Evolutionary conservation across 139 green algal species (phyloP).

Genomic region (Chlorella sp.): DNA sequence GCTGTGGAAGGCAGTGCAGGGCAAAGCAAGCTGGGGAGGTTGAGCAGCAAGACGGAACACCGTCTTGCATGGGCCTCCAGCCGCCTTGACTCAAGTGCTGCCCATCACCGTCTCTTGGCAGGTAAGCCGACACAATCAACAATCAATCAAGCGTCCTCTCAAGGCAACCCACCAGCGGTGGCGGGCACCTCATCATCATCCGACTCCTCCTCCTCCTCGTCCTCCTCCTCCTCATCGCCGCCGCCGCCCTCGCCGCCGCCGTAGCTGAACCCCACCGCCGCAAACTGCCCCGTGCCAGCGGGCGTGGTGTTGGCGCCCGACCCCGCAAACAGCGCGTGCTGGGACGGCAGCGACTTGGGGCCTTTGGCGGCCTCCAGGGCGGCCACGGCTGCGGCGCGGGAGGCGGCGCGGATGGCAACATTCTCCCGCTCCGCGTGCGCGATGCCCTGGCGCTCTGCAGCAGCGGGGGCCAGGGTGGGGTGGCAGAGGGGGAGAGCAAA

Average conservation of each 20-base stretch:
- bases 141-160: neutral
- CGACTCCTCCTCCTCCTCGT: conserved; percentile 20
- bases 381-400: conserved; percentile 41
- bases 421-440: conserved; percentile 57
- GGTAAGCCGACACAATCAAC: neutral
- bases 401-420: conserved; percentile 62
- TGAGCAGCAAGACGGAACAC: too few species aligned
- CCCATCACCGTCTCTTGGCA: neutral
- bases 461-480: too few species aligned
- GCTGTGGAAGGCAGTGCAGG: neutral
- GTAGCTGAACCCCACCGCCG: conserved; percentile 73
- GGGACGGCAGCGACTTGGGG: conserved; percentile 25
- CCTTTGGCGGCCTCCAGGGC: conserved; percentile 14
- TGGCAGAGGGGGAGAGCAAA: neutral
- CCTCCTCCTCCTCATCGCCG: neutral
- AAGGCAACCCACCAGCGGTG: conserved; percentile 11
- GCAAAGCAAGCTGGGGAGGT: neutral
- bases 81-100: neutral
- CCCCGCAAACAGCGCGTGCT: neutral
- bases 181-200: conserved; percentile 39
- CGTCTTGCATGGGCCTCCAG: too few species aligned
- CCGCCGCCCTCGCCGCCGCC: conserved; percentile 12
- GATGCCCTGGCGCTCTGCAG: conserved; percentile 27
- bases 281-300: conserved; percentile 58
- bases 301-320: neutral